Evolutionary conservation across 495 filamentous ascomycete genomes (phyloP).

Genomic region (Penicillium turbatum): DNA sequence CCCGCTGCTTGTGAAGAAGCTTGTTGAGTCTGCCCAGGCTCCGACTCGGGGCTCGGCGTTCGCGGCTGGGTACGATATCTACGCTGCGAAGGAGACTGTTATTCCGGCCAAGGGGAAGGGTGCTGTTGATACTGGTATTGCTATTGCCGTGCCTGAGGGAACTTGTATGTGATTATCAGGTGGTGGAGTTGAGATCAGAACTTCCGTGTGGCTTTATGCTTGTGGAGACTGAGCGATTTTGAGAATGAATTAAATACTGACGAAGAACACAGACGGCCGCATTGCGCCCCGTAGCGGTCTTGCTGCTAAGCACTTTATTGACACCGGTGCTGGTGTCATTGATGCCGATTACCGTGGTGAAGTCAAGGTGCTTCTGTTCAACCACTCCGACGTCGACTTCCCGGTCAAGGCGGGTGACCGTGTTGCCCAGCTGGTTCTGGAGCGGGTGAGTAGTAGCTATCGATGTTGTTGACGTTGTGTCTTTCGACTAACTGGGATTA

Average conservation of each 20-base stretch:
- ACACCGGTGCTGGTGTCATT: slow-evolving; percentile 92
- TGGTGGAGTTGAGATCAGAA: background rate
- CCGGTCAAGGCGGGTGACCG: slow-evolving; percentile 79
- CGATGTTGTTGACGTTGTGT: background rate
- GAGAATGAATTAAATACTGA: background rate
- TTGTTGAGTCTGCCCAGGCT: slow-evolving; percentile 63
- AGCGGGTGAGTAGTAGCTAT: slow-evolving; percentile 51
- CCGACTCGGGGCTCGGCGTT: slow-evolving; percentile 87
- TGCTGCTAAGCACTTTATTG: slow-evolving; percentile 89
- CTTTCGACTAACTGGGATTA: slow-evolving; percentile 20
- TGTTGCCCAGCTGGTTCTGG: slow-evolving; percentile 87
- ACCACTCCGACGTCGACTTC: slow-evolving; percentile 81
- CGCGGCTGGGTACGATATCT: slow-evolving; percentile 91
- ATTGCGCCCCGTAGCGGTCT: slow-evolving; percentile 90
- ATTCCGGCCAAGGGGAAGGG: slow-evolving; percentile 80
- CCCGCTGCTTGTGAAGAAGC: slow-evolving; percentile 78
- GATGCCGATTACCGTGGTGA: slow-evolving; percentile 95
- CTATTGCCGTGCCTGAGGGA: slow-evolving; percentile 79
- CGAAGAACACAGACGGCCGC: slow-evolving; percentile 63
- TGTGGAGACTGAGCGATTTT: background rate
- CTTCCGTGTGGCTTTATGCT: background rate
- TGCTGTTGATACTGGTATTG: slow-evolving; percentile 84
- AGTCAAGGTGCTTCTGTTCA: slow-evolving; percentile 91
- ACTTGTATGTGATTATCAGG: slow-evolving; percentile 59
- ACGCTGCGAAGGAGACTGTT: slow-evolving; percentile 64